Base-by-base conservation (phyloP, 75 land plant genomes). In the Selaginella moellendorffii region DNA sequence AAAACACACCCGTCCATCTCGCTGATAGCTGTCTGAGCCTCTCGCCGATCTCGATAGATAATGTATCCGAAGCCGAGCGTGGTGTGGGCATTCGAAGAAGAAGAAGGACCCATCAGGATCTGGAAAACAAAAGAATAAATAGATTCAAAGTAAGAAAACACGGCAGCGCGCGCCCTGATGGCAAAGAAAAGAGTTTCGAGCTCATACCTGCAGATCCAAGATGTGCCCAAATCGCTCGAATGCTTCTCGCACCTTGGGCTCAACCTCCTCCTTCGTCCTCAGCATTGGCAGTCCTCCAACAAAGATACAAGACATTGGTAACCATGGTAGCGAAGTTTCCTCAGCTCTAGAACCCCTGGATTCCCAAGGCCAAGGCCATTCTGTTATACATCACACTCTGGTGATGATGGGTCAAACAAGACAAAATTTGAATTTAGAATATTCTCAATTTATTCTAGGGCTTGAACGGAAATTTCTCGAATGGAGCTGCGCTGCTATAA, bases 261-360 rank as follows among this genome's bases (percentile, higher is more conserved):
- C 46, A 14, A 36, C 46, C 5, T 36, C 14, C 10, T 36, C 46
- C 46, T 5, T 14, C 46, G 5, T 5, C 46, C 14, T 5, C 46
- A 36, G 14, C 46, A 36, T 36, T 36, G 46, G 14, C 5, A 36
- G 14, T 36, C 46, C 46, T 36, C 10, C 46, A 5, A 36, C 14
- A 36, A 36, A 36, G 46, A 36, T 36, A 14, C 46, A 36, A 36
- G 46, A 36, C 46, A 36, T 36, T 14, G 46, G 5, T 36, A 5
- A 5, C 14, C 46, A 5, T 36, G 14, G 46, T 36, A 36, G 46
- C 10, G n/a, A n/a, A n/a, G n/a, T n/a, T n/a, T 36, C 14, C 14
- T 36, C 46, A 36, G 46, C 46, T 36, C 46, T 36, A 36, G 46
- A 36, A 36, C n/a, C n/a, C n/a, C n/a, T n/a, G n/a, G n/a, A 36